A percentile compares a stretch with the other conserved stretches of the same genome.
These are phyloP conservation scores for Nemania sp. DNA, from an alignment of 2,329 filamentous ascomycete genomes.

Conservation along the genomic window DNA sequence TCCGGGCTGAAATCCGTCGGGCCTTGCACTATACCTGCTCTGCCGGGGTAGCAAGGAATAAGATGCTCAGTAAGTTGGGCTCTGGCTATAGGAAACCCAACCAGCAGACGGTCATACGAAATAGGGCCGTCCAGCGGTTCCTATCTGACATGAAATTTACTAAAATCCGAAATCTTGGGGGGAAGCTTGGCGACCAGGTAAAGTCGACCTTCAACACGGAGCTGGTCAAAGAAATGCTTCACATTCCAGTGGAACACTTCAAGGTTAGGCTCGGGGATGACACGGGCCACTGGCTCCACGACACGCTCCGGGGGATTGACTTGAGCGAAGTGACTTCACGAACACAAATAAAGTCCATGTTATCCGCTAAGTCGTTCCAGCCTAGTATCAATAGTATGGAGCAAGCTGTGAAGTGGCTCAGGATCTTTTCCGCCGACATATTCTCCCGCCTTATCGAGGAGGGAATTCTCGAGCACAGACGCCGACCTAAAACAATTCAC, in stretches of 20 bases:
- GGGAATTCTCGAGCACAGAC: slow-evolving; percentile 86
- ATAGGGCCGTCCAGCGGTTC: slow-evolving; percentile 83
- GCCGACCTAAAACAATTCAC: slow-evolving; percentile 86
- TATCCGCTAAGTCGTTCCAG: slow-evolving; percentile 94
- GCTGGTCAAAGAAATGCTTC: slow-evolving; percentile 78
- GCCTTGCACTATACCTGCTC: slow-evolving; percentile 90
- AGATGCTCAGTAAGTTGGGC: slow-evolving; percentile 94
- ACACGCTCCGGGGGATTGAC: slow-evolving; percentile 87
- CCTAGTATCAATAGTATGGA: slow-evolving; percentile 83
- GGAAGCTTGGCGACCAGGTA: slow-evolving; percentile 91
- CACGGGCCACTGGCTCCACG: slow-evolving; percentile 86
- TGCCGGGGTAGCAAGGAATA: slow-evolving; percentile 88
- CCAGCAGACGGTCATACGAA: slow-evolving; percentile 91
- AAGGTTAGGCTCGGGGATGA: slow-evolving; percentile 85
- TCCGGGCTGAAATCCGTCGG: slow-evolving; percentile 76
- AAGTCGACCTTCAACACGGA: slow-evolving; percentile 86
- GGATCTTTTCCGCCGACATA: slow-evolving; percentile 93
- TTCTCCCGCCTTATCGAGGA: slow-evolving; percentile 91
- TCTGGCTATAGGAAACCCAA: slow-evolving; percentile 94
- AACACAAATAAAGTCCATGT: slow-evolving; percentile 96
- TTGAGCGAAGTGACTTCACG: slow-evolving; percentile 88
- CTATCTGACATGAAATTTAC: slow-evolving; percentile 89
- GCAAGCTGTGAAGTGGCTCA: slow-evolving; percentile 85
- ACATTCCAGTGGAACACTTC: slow-evolving; percentile 78
- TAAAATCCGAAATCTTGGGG: slow-evolving; percentile 94